Conservation (phyloP, 2,329 filamentous ascomycete species). For the Monilinia polystroma region DNA sequence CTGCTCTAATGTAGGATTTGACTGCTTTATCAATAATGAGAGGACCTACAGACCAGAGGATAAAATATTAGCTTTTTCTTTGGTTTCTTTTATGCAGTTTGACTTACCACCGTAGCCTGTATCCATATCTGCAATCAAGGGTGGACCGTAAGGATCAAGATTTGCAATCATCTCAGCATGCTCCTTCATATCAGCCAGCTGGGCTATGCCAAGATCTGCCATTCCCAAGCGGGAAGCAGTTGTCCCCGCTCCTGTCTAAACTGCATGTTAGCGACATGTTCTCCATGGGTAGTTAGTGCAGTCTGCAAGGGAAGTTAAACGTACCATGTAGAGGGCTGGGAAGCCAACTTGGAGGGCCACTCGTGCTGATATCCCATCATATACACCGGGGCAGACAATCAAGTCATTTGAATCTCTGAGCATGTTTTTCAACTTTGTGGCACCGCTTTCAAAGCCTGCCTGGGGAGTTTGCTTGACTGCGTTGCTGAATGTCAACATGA, state of each 20-base stretch:
- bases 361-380: slow-evolving; percentile 66
- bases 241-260: slow-evolving; percentile 47
- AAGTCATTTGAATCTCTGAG: slow-evolving; percentile 19
- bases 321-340: slow-evolving; percentile 66
- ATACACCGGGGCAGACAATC: slow-evolving; percentile 55
- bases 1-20: slow-evolving; percentile 51
- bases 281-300: not conserved
- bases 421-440: slow-evolving; percentile 25
- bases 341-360: slow-evolving; percentile 62
- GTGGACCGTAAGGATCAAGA: slow-evolving; percentile 48
- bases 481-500: slow-evolving; percentile 16
- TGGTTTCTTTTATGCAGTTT: slow-evolving; percentile 27
- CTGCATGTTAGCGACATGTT: not conserved
- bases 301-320: slow-evolving; percentile 23
- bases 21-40: slow-evolving; percentile 53
- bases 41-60: slow-evolving; percentile 14
- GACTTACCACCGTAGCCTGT: slow-evolving; percentile 44
- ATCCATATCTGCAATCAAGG: slow-evolving; percentile 54
- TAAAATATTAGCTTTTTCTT: slow-evolving; percentile 9
- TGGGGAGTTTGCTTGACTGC: slow-evolving; percentile 9
- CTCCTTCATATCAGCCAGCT: slow-evolving; percentile 52
- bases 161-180: slow-evolving; percentile 55
- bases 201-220: slow-evolving; percentile 51
- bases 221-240: slow-evolving; percentile 49
- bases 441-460: slow-evolving; percentile 1